Evolutionary conservation across 371 early-diverging fungal species (phyloP), one percentile per base, ranked within the genome.

Genomic region (Lichtheimia ramosa): DNA sequence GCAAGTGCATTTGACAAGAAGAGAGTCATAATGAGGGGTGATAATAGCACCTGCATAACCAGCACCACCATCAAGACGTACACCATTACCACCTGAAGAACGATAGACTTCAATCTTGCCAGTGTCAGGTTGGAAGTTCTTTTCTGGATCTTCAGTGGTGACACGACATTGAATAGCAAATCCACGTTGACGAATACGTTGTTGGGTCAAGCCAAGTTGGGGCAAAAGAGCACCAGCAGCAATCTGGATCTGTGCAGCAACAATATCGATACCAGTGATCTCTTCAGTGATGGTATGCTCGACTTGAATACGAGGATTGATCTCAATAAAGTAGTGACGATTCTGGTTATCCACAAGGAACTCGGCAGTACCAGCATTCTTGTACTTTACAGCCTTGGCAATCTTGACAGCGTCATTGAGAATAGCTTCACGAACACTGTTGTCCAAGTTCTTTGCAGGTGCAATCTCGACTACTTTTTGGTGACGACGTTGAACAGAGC

Each of bases 391-490:
- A 48, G 79, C 73, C 64, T 89, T 88, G 55, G 98, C 94, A 60
- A 97, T 82, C 80, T 89, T 93, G 77, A 95, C 85, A 12, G 98
- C 97, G 76, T 95, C 94, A 27, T 82, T 83, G 55, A 92, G 76
- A 54, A 98, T 94, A 18, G 82, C 83, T 58, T 93, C 84, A 61
- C 96, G 85, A 18, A 86, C 76, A 5, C 73, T 73, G 51, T 58
- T 73, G 13, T 83, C 82, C 16, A 93, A 68, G 58, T 86, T 79
- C 54, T 89, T 83, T 20, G 94, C 90, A 8, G 97, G 97, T 0
- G 92, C 96, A 63, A 94, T 91, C 71, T 98, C 98, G 25, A 98
- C 91, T 0, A 98, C 93, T 79, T 99, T 99, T 71, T 99, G 98
- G 74, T 97, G 94, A 59, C 98, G 89, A 66, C 99, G 88, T 81